Conservation (phyloP, 2,329 filamentous ascomycete genomes). For the Simplicillium sp. region DNA sequence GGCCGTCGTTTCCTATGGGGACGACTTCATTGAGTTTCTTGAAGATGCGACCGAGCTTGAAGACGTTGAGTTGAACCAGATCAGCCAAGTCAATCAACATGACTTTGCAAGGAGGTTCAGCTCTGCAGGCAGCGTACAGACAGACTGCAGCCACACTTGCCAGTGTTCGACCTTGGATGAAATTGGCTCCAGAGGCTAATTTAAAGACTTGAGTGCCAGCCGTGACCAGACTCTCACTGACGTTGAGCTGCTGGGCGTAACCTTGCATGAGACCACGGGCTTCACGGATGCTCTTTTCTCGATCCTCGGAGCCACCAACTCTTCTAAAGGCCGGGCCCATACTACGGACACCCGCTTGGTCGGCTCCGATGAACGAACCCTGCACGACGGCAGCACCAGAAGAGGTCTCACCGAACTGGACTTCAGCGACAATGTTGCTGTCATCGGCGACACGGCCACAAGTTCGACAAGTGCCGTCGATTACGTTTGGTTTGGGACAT, state of each 20-base stretch:
- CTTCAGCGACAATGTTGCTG: conserved; percentile 83
- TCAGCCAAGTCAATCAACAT: conserved; percentile 97
- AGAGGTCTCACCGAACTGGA: conserved; percentile 82
- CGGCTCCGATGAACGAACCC: conserved; percentile 77
- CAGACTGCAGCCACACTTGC: conserved; percentile 83
- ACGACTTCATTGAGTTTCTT: conserved; percentile 69
- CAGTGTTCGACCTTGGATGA: conserved; percentile 77
- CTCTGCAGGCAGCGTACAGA: conserved; percentile 80
- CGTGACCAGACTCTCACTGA: conserved; percentile 54
- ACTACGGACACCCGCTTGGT: conserved; percentile 69
- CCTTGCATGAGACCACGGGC: conserved; percentile 50
- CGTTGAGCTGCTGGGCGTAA: conserved; percentile 49
- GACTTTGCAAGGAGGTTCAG: conserved; percentile 67
- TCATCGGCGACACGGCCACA: conserved; percentile 82
- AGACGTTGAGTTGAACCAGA: conserved; percentile 74
- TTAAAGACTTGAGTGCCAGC: conserved; percentile 66
- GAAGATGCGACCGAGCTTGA: conserved; percentile 82
- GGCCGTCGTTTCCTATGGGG: conserved; percentile 55
- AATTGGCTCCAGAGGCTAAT: conserved; percentile 63
- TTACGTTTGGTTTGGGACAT: conserved; percentile 51
- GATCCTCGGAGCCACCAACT: conserved; percentile 47
- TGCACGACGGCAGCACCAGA: conserved; percentile 83
- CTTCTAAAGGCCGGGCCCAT: conserved; percentile 53
- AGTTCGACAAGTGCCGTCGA: conserved; percentile 64
- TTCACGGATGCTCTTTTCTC: conserved; percentile 51